Base-by-base conservation (phyloP, 2,329 filamentous ascomycete species). In the Aureobasidium melanogenum region DNA sequence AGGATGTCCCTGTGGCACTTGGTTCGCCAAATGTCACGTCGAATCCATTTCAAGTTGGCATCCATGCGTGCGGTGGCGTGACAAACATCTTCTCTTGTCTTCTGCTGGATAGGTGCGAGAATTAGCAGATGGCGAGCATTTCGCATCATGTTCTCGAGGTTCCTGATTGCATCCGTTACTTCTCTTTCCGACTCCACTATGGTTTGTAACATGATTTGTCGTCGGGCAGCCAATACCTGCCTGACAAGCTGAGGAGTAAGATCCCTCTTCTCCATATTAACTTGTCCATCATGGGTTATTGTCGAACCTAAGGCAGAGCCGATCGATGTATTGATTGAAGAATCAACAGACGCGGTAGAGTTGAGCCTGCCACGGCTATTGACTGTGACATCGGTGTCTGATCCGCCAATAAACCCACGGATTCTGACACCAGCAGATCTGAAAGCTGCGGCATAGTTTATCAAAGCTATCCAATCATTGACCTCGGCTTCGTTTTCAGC, bases 401-500 rank as follows among this genome's bases (percentile, higher is more conserved):
- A 91, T 6, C 88, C 88, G 14, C 89, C 91, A 57, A 94, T 82
- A 61, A 96, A 87, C 24, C 91, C 92, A 67, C 93, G 84, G 80
- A 96, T 95, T 46, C 91, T 84, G 6, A 97, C 91, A 14, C 93
- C 92, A 6, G 92, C 90, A 0, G 91, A 96, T 67, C 91, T 84
- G 73, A 97, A 97, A 0, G 94, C 90, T 9, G 94, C 92, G 36
- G 93, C 93, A 71, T 97, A 97, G 72, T 99, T 99, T 63, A 99
- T 82, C 69, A 96, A 94, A 8, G 89, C 89, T 30, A 99, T 79
- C 94, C 94, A 99, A 71, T 99, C 94, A 69, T 97, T 96, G 82
- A 96, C 86, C 68, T 99, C 94, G 1, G 84, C 80, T 68, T 99
- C 94, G 58, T 85, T 91, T 68, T 97, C 92, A 5, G 94, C 93